Evolutionary conservation across 441 rosid genomes (phyloP).

Genomic region (Metrosideros polymorpha): DNA sequence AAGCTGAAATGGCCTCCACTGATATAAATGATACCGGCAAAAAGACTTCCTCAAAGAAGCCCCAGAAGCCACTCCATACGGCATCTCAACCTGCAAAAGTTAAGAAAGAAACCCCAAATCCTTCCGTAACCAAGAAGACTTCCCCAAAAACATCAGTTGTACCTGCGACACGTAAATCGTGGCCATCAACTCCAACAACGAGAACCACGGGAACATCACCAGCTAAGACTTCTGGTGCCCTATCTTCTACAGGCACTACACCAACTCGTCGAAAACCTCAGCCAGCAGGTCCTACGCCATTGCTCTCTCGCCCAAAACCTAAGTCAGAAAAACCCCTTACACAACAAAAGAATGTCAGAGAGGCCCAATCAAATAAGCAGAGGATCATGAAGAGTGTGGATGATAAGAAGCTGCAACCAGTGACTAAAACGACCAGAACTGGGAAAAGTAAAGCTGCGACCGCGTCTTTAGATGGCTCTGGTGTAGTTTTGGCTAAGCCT

Average conservation of each 20-base stretch:
- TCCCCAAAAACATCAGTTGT: conserved; percentile 28
- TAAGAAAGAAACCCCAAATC: conserved; percentile 29
- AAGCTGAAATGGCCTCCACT: conserved; percentile 36
- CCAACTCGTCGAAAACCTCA: conserved; percentile 36
- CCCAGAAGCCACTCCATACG: conserved; percentile 18
- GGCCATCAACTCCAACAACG: conserved; percentile 48
- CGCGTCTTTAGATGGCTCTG: conserved; percentile 23
- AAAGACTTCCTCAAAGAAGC: conserved; percentile 19
- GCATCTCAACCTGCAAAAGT: conserved; percentile 28
- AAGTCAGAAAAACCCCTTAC: conserved; percentile 31
- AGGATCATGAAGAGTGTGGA: conserved; percentile 18
- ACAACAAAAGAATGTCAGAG: conserved; percentile 21
- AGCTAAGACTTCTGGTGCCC: conserved; percentile 25
- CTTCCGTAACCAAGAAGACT: conserved; percentile 26
- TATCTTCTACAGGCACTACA: conserved; percentile 28
- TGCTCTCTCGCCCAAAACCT: conserved; percentile 22
- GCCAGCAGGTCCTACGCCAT: conserved; percentile 7
- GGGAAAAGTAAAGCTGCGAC: conserved; percentile 21
- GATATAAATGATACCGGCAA: conserved; percentile 24
- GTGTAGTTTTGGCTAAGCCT: conserved; percentile 27
- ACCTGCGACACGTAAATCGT: conserved; percentile 45
- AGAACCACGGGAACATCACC: conserved; percentile 30
- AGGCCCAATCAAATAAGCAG: conserved; percentile 4
- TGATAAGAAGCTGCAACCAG: conserved; percentile 26
- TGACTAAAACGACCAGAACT: conserved; percentile 22